phyloP scores from a whole-genome alignment of 2,329 filamentous ascomycete genomes.

The Curvularia eragrostidis region DNA sequence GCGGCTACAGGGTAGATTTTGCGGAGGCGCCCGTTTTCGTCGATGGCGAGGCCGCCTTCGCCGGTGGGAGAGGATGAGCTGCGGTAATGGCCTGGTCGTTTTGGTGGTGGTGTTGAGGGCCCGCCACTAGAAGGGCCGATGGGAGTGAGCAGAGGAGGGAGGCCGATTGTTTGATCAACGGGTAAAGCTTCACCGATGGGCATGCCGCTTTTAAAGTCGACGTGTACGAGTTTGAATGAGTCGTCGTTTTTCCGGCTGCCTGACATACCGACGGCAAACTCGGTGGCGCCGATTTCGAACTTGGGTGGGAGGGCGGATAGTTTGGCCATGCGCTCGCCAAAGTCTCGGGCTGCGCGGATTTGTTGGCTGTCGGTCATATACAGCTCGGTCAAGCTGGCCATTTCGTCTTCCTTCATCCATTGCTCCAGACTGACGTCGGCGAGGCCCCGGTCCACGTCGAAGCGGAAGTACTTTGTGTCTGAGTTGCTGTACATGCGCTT shows the following conservation, averaged over 20 bases:
- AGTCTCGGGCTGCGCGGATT: slow-evolving; percentile 34
- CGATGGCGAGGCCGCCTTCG: slow-evolving; percentile 41
- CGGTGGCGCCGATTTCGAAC: slow-evolving; percentile 44
- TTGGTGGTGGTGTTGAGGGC: slow-evolving; percentile 2
- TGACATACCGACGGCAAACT: slow-evolving; percentile 44
- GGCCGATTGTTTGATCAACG: too few species aligned
- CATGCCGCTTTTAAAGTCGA: slow-evolving; percentile 50
- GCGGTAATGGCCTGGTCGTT: slow-evolving; percentile 32
- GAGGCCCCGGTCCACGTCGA: slow-evolving; percentile 51
- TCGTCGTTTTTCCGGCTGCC: slow-evolving; percentile 40
- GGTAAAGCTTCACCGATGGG: slow-evolving; percentile 5
- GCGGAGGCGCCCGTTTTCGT: slow-evolving; percentile 33
- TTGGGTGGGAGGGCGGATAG: slow-evolving; percentile 45
- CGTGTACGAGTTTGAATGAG: slow-evolving; percentile 41
- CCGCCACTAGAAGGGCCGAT: too few species aligned
- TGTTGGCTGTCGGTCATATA: slow-evolving; percentile 50
- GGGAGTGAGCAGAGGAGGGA: too few species aligned
- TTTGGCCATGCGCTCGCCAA: slow-evolving; percentile 48
- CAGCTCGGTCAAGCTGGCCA: slow-evolving; percentile 49
- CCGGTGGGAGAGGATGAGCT: slow-evolving; percentile 39
- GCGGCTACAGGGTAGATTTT: slow-evolving; percentile 46
- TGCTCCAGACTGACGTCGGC: slow-evolving; percentile 49
- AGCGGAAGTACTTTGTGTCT: slow-evolving; percentile 48
- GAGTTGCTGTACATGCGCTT: slow-evolving; percentile 50
- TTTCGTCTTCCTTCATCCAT: slow-evolving; percentile 53